These are phyloP conservation scores for Beauveria asiatica DNA, from an alignment of 2,329 filamentous ascomycete genomes.

Conservation along the genomic window DNA sequence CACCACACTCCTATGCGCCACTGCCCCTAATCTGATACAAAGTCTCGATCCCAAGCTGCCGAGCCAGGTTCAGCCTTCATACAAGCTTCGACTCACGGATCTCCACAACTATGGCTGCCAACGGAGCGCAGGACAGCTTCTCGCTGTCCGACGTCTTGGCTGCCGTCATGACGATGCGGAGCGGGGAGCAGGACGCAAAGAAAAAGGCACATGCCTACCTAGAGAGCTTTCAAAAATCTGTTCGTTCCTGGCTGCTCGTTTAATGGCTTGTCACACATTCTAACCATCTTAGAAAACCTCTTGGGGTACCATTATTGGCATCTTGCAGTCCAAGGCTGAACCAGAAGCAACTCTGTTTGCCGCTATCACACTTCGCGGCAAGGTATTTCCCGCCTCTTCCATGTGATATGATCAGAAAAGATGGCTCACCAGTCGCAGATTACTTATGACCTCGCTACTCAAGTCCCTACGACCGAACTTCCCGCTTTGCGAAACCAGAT, in stretches of 20 bases:
- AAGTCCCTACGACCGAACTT: conserved; percentile 70
- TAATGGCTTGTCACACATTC: conserved; percentile 12
- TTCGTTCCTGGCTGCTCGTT: conserved; percentile 29
- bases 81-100: not conserved
- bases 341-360: conserved; percentile 89
- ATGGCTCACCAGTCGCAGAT: conserved; percentile 50
- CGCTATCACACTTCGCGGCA: conserved; percentile 93
- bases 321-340: conserved; percentile 74
- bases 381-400: conserved; percentile 47
- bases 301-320: conserved; percentile 80
- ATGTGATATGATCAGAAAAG: not conserved
- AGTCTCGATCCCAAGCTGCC: not conserved
- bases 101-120: conserved; percentile 57
- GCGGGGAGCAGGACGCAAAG: conserved; percentile 73
- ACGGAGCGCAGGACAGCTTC: conserved; percentile 61
- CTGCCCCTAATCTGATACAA: not conserved
- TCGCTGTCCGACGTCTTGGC: conserved; percentile 67
- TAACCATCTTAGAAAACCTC: conserved; percentile 61
- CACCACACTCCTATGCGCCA: not conserved
- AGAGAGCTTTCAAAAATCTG: conserved; percentile 96
- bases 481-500: conserved; percentile 75
- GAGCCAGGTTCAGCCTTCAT: not conserved
- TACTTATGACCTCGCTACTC: conserved; percentile 81
- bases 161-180: conserved; percentile 87
- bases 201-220: conserved; percentile 85